Evolutionary conservation across 495 filamentous ascomycete genomes (phyloP).

Genomic region (Amphirosellinia nigrospora): DNA sequence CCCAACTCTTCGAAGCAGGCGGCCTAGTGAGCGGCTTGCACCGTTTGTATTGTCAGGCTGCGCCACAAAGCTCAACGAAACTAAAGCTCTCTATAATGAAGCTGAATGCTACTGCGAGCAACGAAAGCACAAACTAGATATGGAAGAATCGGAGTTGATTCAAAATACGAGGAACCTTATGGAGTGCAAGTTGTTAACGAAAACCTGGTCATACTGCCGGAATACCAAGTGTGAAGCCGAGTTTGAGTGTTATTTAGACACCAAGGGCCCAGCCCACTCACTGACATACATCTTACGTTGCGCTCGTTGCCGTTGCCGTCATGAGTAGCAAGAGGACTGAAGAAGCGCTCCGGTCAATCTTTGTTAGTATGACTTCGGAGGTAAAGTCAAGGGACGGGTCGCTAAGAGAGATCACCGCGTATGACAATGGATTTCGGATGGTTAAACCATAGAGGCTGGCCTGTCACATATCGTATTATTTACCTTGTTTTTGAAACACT

Average conservation of each 20-base stretch:
- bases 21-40: not conserved
- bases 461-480: not conserved
- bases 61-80: not conserved
- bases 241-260: not conserved
- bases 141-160: not conserved
- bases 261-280: not conserved
- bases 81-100: no score
- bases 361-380: not conserved
- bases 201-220: not conserved
- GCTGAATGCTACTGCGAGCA: not conserved
- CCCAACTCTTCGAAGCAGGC: not conserved
- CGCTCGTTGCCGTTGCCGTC: not conserved
- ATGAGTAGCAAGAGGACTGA: conserved; percentile 4
- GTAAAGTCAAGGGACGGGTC: conserved; percentile 2
- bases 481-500: not conserved
- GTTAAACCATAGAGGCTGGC: not conserved
- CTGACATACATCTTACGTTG: conserved; percentile 4
- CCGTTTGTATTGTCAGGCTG: not conserved
- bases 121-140: no score
- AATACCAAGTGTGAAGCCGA: not conserved
- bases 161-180: not conserved
- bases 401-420: no score
- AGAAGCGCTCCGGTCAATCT: conserved; percentile 1
- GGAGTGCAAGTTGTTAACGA: not conserved
- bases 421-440: not conserved